Base-by-base conservation (phyloP, 2,329 filamentous ascomycete genomes). In the Fusarium nelsonii region DNA sequence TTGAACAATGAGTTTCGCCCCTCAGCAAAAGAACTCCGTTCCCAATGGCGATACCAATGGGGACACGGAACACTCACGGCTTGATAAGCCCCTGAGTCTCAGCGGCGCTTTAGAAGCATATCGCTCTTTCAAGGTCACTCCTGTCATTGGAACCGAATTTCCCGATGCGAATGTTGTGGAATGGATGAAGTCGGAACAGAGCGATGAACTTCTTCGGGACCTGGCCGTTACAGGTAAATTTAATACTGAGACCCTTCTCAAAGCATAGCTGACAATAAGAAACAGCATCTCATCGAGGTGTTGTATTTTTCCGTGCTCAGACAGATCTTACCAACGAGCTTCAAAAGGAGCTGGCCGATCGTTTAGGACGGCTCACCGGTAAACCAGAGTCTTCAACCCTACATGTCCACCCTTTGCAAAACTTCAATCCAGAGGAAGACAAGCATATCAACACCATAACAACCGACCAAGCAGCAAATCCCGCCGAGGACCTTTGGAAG, bases 371-470 rank as follows among this genome's bases (percentile, higher is more conserved):
- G 3, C 40, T 54, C 8, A 54, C 51, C 4, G 51, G 33, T 9
- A 54, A 54, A 10, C 51, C 51, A 18, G 32, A 54, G 34, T 49
- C 43, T 32, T 56, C 43, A 11, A 49, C 43, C 2, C 18, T 56
- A 14, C 52, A 56, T n/a, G 20, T 56, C 14, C 52, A 56, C 12
- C 52, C 52, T 3, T 15, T 48, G 4, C 15, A 18, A 6, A 56
- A 56, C 34, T 56, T 56, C n/a, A 56, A 56, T 8, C 43, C 52
- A 9, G 34, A 56, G 2, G 11, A 48, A 18, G 43, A 56, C 9
- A 56, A 56, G 33, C 43, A 56, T 33, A 48, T 56, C 41, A 56
- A 56, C 26, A 48, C 41, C 26, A 56, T 56, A 4, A 56, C 52
- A 6, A 56, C 52, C 6, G 43, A 56, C 18, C 37, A 56, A 10